phyloP scores from a whole-genome alignment of 2,329 filamentous ascomycete species.

The Colletotrichum viniferum region DNA sequence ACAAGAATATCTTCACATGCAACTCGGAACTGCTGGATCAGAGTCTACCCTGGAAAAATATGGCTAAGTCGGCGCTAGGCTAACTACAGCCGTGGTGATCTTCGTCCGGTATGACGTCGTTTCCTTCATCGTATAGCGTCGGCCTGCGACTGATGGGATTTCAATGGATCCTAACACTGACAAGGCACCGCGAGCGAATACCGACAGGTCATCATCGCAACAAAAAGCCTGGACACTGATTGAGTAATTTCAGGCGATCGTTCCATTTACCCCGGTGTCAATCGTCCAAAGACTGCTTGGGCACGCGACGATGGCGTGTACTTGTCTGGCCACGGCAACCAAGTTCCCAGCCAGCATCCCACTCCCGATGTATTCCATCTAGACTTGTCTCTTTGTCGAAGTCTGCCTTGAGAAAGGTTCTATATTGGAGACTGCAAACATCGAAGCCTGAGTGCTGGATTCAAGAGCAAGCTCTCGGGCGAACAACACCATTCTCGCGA shows the following conservation, averaged over 20 bases:
- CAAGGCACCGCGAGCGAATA: not conserved
- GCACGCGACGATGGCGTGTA: not conserved
- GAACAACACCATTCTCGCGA: not conserved
- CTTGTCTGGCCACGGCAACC: not conserved
- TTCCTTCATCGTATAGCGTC: not conserved
- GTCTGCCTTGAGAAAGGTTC: not conserved
- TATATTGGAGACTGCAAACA: accelerated
- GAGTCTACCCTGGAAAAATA: not conserved
- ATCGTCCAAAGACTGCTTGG: not conserved
- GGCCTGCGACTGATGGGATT: not conserved
- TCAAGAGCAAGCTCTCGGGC: accelerated
- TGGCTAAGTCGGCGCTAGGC: not conserved
- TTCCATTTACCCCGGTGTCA: not conserved
- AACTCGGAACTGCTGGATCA: not conserved
- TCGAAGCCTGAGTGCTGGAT: accelerated
- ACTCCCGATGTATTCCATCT: not conserved
- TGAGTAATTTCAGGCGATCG: not conserved
- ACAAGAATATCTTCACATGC: not conserved
- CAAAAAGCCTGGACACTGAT: not conserved
- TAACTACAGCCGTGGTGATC: not conserved
- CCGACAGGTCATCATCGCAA: not conserved
- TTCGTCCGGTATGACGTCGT: not conserved
- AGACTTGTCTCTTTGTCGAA: not conserved
- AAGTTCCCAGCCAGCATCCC: not conserved
- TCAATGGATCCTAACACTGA: not conserved